phyloP scores from a whole-genome alignment of 495 filamentous ascomycete genomes.

The Evansstolkia leycettana region DNA sequence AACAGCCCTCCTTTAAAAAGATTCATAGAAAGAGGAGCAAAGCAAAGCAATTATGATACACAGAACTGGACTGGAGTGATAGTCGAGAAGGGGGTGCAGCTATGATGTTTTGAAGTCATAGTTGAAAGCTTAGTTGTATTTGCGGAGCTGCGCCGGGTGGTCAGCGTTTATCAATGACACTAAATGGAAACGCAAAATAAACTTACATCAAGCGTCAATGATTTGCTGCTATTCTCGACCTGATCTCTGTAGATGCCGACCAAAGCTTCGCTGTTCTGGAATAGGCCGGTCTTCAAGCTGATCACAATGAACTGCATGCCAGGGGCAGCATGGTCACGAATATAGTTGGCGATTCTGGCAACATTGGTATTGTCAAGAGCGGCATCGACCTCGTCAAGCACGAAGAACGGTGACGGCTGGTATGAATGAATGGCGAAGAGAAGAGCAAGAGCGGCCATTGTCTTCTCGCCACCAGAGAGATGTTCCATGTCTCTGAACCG shows the following conservation, averaged over 20 bases:
- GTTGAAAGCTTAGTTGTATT: slow-evolving; percentile 27
- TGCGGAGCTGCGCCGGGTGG: slow-evolving; percentile 24
- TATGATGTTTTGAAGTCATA: no score
- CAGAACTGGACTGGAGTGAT: no score
- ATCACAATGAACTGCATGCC: slow-evolving; percentile 99
- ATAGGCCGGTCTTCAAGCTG: slow-evolving; percentile 82
- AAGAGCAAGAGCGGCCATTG: slow-evolving; percentile 91
- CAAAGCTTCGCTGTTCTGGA: slow-evolving; percentile 85
- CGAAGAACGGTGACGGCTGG: slow-evolving; percentile 92
- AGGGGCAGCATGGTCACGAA: slow-evolving; percentile 82
- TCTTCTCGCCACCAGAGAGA: slow-evolving; percentile 94
- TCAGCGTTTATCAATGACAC: slow-evolving; percentile 4
- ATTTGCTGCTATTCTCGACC: slow-evolving; percentile 74
- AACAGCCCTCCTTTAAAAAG: no score
- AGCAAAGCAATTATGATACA: neutral
- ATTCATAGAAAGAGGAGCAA: neutral
- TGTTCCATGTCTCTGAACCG: slow-evolving; percentile 99
- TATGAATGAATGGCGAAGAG: slow-evolving; percentile 94
- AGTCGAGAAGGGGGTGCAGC: no score
- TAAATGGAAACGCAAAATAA: slow-evolving; percentile 1
- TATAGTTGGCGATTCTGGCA: slow-evolving; percentile 87
- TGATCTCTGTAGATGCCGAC: slow-evolving; percentile 95
- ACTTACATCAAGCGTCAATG: slow-evolving; percentile 90
- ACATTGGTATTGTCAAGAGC: slow-evolving; percentile 96
- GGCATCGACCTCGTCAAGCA: slow-evolving; percentile 95